phyloP scores from a whole-genome alignment of 2,329 filamentous ascomycete species.

The Neurospora sp. region DNA sequence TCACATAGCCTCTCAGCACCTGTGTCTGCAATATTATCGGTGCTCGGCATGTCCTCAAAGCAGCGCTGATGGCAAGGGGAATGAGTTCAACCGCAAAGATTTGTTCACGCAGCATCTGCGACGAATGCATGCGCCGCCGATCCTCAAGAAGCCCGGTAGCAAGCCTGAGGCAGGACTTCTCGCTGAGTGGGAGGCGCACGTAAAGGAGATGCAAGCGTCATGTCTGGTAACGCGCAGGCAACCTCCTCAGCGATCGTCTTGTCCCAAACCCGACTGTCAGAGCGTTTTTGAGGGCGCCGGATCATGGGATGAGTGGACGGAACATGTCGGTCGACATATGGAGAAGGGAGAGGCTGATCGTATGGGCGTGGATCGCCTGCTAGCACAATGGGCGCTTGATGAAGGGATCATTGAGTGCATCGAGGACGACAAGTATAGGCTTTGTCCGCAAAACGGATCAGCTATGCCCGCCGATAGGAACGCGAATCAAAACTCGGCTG shows the following conservation, averaged over 20 bases:
- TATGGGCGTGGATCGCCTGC: slow-evolving; percentile 46
- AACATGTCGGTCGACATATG: slow-evolving; percentile 85
- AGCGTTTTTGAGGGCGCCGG: slow-evolving; percentile 59
- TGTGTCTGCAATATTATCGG: slow-evolving; percentile 58
- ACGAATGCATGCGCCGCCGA: slow-evolving; percentile 77
- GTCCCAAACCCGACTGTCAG: slow-evolving; percentile 61
- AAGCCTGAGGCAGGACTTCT: slow-evolving; percentile 52
- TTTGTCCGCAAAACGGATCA: slow-evolving; percentile 34
- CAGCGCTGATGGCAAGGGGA: slow-evolving; percentile 45
- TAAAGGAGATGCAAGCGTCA: slow-evolving; percentile 60
- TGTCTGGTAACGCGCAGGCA: slow-evolving; percentile 63
- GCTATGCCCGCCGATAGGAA: slow-evolving; percentile 14
- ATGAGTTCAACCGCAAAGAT: slow-evolving; percentile 88
- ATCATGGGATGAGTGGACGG: slow-evolving; percentile 85
- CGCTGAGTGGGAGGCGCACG: slow-evolving; percentile 53
- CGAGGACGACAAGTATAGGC: slow-evolving; percentile 45
- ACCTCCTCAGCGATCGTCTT: slow-evolving; percentile 62
- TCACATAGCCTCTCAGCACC: slow-evolving; percentile 83
- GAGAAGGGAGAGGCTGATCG: slow-evolving; percentile 57
- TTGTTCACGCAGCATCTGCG: slow-evolving; percentile 90
- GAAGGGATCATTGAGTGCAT: slow-evolving; percentile 53
- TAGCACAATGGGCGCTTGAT: slow-evolving; percentile 53
- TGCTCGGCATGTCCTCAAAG: slow-evolving; percentile 51
- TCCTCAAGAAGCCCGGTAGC: slow-evolving; percentile 47
- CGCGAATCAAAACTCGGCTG: slow-evolving; percentile 7